Percentiles rank a stretch among this genome's conserved stretches.
phyloP scores from a whole-genome alignment of 768 basidiomycete species.

The Fomitopsis serialis region DNA sequence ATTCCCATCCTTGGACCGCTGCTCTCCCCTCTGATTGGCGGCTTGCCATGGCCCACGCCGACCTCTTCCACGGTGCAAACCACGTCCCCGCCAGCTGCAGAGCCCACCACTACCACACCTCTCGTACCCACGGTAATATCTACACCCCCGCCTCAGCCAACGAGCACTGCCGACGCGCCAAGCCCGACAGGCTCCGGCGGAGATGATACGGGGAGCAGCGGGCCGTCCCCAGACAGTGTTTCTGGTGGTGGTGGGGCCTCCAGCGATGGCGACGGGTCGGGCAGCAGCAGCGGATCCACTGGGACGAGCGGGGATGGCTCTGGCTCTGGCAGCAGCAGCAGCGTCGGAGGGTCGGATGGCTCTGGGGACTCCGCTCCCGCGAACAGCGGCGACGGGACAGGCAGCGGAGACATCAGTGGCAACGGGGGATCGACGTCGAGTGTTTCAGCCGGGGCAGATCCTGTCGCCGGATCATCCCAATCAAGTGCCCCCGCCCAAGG shows the following conservation, averaged over 20 bases:
- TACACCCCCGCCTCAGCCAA: too few relatives aligned
- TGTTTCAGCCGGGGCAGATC: background rate
- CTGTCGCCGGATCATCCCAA: background rate
- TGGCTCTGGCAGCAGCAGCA: background rate
- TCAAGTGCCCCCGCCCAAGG: background rate
- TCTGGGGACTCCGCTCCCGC: background rate
- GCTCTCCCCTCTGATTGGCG: slow-evolving; percentile 23
- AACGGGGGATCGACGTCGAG: background rate
- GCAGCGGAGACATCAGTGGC: background rate
- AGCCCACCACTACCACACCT: background rate
- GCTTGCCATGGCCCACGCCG: background rate
- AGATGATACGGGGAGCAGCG: background rate
- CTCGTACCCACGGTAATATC: background rate
- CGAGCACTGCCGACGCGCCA: slow-evolving; percentile 1
- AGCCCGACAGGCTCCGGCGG: slow-evolving; percentile 3
- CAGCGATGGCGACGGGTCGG: background rate
- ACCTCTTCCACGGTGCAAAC: slow-evolving; percentile 1
- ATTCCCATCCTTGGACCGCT: slow-evolving; percentile 35
- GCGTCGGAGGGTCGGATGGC: background rate
- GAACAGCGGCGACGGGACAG: background rate
- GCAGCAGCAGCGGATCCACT: background rate
- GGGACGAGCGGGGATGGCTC: background rate
- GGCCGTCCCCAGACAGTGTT: background rate
- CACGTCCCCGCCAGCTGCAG: slow-evolving; percentile 4
- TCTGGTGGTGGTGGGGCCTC: background rate